Conservation (phyloP, 1,139 yeast species). For the Blastobotrys ciferrii region DNA sequence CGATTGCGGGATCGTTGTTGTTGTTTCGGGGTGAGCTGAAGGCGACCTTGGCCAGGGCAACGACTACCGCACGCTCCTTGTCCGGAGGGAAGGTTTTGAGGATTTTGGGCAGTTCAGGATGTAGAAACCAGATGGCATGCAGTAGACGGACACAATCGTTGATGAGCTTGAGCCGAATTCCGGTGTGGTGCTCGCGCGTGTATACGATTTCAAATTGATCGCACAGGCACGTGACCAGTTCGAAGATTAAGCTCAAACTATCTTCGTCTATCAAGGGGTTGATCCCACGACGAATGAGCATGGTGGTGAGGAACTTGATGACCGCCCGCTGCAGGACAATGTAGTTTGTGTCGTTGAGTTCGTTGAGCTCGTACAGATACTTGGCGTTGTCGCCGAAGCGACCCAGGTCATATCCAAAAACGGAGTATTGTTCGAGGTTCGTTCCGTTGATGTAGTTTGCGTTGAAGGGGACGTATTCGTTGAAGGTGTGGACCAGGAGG, state of each 20-base stretch:
- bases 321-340: slow-evolving; percentile 10
- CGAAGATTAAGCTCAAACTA: not conserved
- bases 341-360: slow-evolving; percentile 14
- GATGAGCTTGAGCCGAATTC: slow-evolving; percentile 17
- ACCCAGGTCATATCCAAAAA: not conserved
- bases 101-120: slow-evolving; percentile 18
- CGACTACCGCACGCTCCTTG: slow-evolving; percentile 46
- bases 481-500: not conserved
- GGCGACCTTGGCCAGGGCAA: slow-evolving; percentile 56
- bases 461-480: not conserved
- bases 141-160: slow-evolving; percentile 25
- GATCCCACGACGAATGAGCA: slow-evolving; percentile 16
- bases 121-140: slow-evolving; percentile 26
- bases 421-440: not conserved
- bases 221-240: slow-evolving; percentile 13
- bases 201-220: slow-evolving; percentile 22
- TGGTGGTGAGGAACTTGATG: slow-evolving; percentile 17
- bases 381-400: not conserved
- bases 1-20: slow-evolving; percentile 9
- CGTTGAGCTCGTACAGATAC: slow-evolving; percentile 12
- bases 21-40: slow-evolving; percentile 39
- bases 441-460: not conserved
- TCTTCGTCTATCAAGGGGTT: slow-evolving; percentile 9
- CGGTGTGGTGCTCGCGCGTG: slow-evolving; percentile 14
- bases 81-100: slow-evolving; percentile 20